Conservation (phyloP, 768 basidiomycete species). For the Leccinum barrowsii region DNA sequence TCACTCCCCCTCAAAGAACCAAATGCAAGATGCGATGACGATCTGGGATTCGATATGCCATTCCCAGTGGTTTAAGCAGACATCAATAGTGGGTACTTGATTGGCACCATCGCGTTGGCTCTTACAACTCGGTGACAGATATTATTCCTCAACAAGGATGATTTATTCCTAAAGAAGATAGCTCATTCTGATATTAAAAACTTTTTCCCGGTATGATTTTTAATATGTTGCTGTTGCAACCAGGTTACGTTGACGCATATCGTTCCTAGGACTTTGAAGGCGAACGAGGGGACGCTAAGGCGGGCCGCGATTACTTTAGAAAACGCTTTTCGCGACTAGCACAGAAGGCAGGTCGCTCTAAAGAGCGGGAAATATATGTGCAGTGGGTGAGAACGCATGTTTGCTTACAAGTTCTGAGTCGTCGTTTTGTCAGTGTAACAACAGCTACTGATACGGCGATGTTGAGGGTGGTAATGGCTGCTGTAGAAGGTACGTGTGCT, state of each 20-base stretch:
- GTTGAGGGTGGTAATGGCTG: slow-evolving; percentile 90
- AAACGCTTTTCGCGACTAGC: slow-evolving; percentile 77
- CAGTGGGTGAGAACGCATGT: slow-evolving; percentile 57
- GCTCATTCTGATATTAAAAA: slow-evolving; percentile 77
- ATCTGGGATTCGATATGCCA: slow-evolving; percentile 99
- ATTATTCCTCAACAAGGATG: slow-evolving; percentile 93
- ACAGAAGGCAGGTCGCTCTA: slow-evolving; percentile 79
- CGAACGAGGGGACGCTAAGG: slow-evolving; percentile 62
- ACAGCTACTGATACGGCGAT: slow-evolving; percentile 89
- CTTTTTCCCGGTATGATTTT: slow-evolving; percentile 74
- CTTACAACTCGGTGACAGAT: slow-evolving; percentile 48
- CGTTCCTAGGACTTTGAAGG: slow-evolving; percentile 78
- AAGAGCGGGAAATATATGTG: slow-evolving; percentile 89
- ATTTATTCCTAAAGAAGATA: slow-evolving; percentile 87
- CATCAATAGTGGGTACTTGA: slow-evolving; percentile 68
- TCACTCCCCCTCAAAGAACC: slow-evolving; percentile 54
- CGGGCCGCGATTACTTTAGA: slow-evolving; percentile 89
- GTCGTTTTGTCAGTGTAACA: slow-evolving; percentile 55
- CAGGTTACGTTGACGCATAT: background rate
- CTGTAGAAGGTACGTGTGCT: slow-evolving; percentile 76
- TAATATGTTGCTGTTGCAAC: background rate
- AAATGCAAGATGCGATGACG: slow-evolving; percentile 99
- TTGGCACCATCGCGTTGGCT: background rate
- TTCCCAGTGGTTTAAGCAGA: slow-evolving; percentile 95
- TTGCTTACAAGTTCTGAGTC: slow-evolving; percentile 8